Evolutionary conservation across 768 basidiomycete species (phyloP), one percentile per base, ranked within the genome.

Genomic region (Terana coerulea): DNA sequence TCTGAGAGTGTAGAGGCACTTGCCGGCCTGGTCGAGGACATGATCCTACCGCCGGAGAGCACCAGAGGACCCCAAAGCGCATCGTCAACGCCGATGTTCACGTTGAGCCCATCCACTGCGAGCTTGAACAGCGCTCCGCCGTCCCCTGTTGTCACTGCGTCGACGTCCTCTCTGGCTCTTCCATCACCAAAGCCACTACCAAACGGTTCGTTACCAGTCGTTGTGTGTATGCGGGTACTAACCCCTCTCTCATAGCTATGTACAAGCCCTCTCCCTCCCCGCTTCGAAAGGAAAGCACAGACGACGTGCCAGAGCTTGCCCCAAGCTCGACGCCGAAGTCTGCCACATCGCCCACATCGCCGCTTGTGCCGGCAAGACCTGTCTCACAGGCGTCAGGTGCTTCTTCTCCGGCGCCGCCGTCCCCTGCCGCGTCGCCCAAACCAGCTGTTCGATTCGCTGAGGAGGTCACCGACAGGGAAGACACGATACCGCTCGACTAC

Each of bases 1-100:
- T 86, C 87, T 5, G 78, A 82, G 51, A 64, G 73, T n/a, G 62
- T 88, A 47, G 86, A 90, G 58, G 70, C 77, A 25, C 71, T 88
- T 67, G 80, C 81, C 31, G 80, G 79, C 53, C 72, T 76, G 33
- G 72, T 62, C 61, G 51, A 59, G 58, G 49, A 63, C 51, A 52
- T 60, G 55, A 42, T 55, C 42, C 46, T 52, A 37, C 59, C 62
- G 34, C 50, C 56, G 12, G 46, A 35, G 41, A 26, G 24, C 11
- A 28, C 22, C 14, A 34, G 54, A 42, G 43, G 55, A 8, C 28
- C 55, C 17, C 42, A 55, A 6, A 39, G 56, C 48, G 54, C 47
- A 50, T 47, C 61, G 11, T 43, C 26, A 59, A 43, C 47, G 54
- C 49, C 61, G 56, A 63, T 50, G n/a, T 26, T 47, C 19, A 50